These are phyloP conservation scores for Pisolithus sp. DNA, from an alignment of 768 basidiomycete genomes.

Conservation along the genomic window DNA sequence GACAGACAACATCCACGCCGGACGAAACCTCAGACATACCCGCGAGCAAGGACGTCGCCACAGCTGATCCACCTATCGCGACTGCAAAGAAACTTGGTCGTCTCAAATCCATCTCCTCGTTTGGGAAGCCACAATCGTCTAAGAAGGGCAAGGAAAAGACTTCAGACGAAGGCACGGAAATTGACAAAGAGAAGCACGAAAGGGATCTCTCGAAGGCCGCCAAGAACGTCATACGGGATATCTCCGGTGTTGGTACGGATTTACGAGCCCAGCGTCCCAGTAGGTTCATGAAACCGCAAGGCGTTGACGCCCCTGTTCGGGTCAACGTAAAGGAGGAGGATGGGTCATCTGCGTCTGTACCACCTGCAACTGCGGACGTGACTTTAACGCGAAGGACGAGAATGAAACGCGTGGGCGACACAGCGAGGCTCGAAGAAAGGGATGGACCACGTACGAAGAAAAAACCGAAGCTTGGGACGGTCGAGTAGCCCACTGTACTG, in stretches of 20 bases:
- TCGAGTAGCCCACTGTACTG: neutral
- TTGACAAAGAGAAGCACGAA: constrained; percentile 9
- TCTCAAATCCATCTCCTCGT: constrained; percentile 20
- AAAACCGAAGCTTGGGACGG: neutral
- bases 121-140: constrained; percentile 2
- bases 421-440: neutral
- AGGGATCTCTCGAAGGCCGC: constrained; percentile 33
- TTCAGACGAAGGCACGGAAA: neutral
- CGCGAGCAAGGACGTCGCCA: neutral
- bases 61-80: neutral
- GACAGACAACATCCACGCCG: no score
- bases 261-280: constrained; percentile 27
- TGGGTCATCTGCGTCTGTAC: neutral
- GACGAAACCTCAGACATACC: no score
- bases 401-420: neutral
- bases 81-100: neutral
- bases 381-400: neutral
- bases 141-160: constrained; percentile 3
- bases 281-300: constrained; percentile 17
- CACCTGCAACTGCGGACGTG: neutral
- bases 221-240: constrained; percentile 41
- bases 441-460: neutral
- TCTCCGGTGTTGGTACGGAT: constrained; percentile 43
- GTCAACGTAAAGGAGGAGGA: constrained; percentile 1
- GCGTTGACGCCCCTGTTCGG: constrained; percentile 15